Evolutionary conservation across 164 flowering plant species (phyloP).

Genomic region (Cinnamomum micranthum): DNA sequence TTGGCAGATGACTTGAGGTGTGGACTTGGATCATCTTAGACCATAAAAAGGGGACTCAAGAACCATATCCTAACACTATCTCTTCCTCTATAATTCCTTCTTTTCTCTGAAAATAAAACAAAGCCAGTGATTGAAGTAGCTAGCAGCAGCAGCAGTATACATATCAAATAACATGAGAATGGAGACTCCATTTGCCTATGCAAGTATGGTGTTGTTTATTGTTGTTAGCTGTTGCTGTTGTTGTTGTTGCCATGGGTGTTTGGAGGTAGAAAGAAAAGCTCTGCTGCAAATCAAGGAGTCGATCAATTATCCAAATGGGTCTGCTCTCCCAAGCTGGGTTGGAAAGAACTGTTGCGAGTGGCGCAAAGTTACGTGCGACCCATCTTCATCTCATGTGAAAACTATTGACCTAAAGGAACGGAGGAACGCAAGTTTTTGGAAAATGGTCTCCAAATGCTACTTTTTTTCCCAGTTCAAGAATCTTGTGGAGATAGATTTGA

Average conservation of each 20-base stretch:
- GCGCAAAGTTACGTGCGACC: not conserved
- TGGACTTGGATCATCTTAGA: no score
- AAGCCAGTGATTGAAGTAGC: no score
- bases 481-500: not conserved
- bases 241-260: slow-evolving; percentile 7
- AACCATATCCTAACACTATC: no score
- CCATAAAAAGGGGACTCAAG: no score
- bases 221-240: not conserved
- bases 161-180: not conserved
- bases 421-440: not conserved
- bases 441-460: slow-evolving; percentile 2
- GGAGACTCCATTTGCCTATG: not conserved
- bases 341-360: slow-evolving; percentile 8
- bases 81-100: no score
- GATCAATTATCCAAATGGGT: slow-evolving; percentile 5
- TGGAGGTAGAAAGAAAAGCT: slow-evolving; percentile 3
- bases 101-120: no score
- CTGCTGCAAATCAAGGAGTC: slow-evolving; percentile 3
- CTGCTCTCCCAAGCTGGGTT: not conserved
- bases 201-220: not conserved
- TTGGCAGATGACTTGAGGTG: no score
- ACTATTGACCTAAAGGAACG: not conserved
- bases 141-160: no score
- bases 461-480: not conserved
- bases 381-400: not conserved